A percentile compares a stretch with the other conserved stretches of the same genome.
These are phyloP conservation scores for Trametes polyzona DNA, from an alignment of 1,284 basidiomycete species.

Conservation along the genomic window DNA sequence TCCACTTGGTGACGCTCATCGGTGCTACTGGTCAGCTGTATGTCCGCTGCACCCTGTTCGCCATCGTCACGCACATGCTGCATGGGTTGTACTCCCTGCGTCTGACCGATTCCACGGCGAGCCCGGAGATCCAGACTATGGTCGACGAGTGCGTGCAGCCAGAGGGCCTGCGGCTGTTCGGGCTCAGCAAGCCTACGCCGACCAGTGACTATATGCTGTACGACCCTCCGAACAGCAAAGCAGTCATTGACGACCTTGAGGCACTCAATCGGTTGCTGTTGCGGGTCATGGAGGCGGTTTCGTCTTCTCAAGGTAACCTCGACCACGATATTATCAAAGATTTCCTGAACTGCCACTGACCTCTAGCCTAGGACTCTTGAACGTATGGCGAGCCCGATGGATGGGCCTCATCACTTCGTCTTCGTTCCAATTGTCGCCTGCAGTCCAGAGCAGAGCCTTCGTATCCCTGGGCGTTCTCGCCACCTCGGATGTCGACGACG, in stretches of 20 bases:
- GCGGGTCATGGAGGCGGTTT: conserved; percentile 65
- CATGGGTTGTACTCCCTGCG: conserved; percentile 71
- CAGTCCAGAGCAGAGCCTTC: conserved; percentile 89
- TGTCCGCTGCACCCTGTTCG: conserved; percentile 82
- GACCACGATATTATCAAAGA: not conserved
- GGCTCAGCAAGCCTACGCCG: conserved; percentile 60
- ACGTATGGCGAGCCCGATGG: conserved; percentile 93
- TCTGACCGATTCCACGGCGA: conserved; percentile 56
- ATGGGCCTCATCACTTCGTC: conserved; percentile 91
- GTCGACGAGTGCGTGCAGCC: conserved; percentile 63
- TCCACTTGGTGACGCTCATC: conserved; percentile 77
- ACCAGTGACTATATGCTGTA: conserved; percentile 66
- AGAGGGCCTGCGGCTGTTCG: conserved; percentile 73
- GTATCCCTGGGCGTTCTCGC: conserved; percentile 83
- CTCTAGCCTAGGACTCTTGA: conserved; percentile 89
- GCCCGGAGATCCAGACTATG: conserved; percentile 60
- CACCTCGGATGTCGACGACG: conserved; percentile 82
- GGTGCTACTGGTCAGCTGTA: conserved; percentile 74
- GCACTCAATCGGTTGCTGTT: conserved; percentile 67
- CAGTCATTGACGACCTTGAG: conserved; percentile 69
- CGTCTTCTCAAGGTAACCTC: conserved; percentile 61
- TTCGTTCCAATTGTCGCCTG: conserved; percentile 91
- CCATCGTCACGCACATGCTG: conserved; percentile 79
- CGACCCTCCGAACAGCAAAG: conserved; percentile 62
- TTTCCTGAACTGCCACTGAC: too few species aligned